Base-by-base conservation (phyloP, 2,329 filamentous ascomycete species). In the Ophiocordyceps unilateralis region DNA sequence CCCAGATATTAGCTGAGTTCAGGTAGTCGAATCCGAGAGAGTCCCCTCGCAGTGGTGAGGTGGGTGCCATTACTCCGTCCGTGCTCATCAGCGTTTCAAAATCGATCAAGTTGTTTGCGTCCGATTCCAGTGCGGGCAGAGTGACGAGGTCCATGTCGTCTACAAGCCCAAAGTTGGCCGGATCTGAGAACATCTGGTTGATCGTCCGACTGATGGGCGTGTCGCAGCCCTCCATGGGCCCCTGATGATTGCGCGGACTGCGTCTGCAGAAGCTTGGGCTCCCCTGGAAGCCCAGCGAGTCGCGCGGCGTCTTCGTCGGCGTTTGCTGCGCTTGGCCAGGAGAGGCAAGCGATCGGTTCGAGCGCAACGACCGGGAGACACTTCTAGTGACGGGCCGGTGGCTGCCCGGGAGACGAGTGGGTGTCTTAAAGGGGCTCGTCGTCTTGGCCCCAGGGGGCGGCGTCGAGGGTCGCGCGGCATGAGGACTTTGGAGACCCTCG, bases 151-250 rank as follows among this genome's bases (percentile, higher is more conserved):
- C 68, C 11, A 72, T 50, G 36, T 69, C 64, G 22, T 64, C 45
- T 56, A 63, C 30, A 54, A 41, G 10, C 5, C 61, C 51, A 50
- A 72, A 68, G 38, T 65, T 55, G 43, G 68, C 64, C 10, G 63
- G 64, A 46, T 79, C 73, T 8, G 71, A 77, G 19, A 83, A 64
- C 46, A 84, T 65, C 50, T 81, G 71, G 48, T 72, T 74, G 30
- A 85, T 67, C 20, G 77, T 74, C 32, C 72, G 67, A 2, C 75
- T 76, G 52, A 81, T 72, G 0, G 78, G 77, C 6, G 76, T 76
- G 43, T 69, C 66, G 40, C 65, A 62, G 3, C 62, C 48, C 40
- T 62, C 59, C 39, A 68, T 61, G 34, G 59, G 55, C 7, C 56
- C 54, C 26, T 63, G 57, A 19, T 57, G 53, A 44, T 58, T 54